Base-by-base conservation (phyloP, 192 early-diverging fungal genomes). In the Allomyces macrogynus region DNA sequence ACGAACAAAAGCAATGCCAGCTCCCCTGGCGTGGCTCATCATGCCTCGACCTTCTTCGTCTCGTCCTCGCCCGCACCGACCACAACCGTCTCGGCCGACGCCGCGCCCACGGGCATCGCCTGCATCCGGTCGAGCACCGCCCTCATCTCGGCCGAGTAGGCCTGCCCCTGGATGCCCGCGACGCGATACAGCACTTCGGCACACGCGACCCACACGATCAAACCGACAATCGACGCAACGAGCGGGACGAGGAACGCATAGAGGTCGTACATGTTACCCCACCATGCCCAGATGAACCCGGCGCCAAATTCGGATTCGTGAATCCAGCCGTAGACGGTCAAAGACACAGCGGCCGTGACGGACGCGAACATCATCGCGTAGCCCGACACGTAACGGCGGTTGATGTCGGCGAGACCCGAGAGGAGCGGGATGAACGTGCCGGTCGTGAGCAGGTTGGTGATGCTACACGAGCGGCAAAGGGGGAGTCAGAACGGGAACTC, bases 401-500 rank as follows among this genome's bases (percentile, higher is more conserved):
- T n/a, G 3, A n/a, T 14, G 49, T 57, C 49, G 49, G 49, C 49
- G 61, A 62, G 61, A 9, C 61, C 61, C 61, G 24, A 23, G 11
- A 62, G 18, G 3, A 62, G 24, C 10, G 61, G 61, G 23, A 25
- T 25, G 11, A 62, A 24, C 3, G 61, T 14, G n/a, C n/a, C 22
- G 22, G 23, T 23, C 20, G 61, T 23, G n/a, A 62, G 61, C 61
- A 62, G 61, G 61, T 62, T 62, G 61, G 61, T 24, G n/a, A 62
- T 23, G 32, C 32, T 40, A 40, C 3, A 40, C 1, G 4, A 40
- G 0, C 4, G 32, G 0, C 3, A 40, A 40, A 40, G 32, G 8
- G 32, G 8, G 7, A 0, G 32, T 40, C 32, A 40, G 32, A 40
- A 40, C 3, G 32, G 4, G 32, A 40, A 40, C 4, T 4, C 4